Percentiles rank a stretch among this genome's conserved stretches.
Evolutionary conservation across 257 asterid species (phyloP).

Genomic region (Scutellaria barbata): DNA sequence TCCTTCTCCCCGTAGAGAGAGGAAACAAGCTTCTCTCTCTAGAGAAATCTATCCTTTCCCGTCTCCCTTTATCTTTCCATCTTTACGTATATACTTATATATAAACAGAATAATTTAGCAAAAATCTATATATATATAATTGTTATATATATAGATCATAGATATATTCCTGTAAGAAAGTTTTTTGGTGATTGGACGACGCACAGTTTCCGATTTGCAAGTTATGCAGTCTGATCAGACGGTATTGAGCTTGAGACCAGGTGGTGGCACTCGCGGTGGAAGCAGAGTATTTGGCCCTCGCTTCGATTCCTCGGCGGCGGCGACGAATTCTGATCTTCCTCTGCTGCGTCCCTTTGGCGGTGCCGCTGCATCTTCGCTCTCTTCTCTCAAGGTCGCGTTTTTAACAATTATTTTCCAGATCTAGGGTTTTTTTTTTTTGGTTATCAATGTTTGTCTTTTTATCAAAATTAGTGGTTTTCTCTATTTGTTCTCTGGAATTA

Average conservation of each 20-base stretch:
- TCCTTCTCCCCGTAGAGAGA: slow-evolving; percentile 52
- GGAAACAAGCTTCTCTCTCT: slow-evolving; percentile 52
- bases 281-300: slow-evolving; percentile 60
- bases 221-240: slow-evolving; percentile 75
- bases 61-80: slow-evolving; percentile 16
- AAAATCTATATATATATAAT: slow-evolving; percentile 33
- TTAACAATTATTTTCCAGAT: slow-evolving; percentile 37
- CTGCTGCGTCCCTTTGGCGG: slow-evolving; percentile 62
- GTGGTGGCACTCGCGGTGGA: slow-evolving; percentile 71
- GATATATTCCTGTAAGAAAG: slow-evolving; percentile 10
- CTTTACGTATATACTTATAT: slow-evolving; percentile 24
- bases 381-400: slow-evolving; percentile 54
- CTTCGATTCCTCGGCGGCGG: slow-evolving; percentile 49
- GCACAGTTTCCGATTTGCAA: slow-evolving; percentile 43
- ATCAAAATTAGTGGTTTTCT: background rate
- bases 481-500: slow-evolving; percentile 12
- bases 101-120: background rate
- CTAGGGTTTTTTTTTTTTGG: slow-evolving; percentile 43
- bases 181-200: slow-evolving; percentile 42
- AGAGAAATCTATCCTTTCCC: slow-evolving; percentile 7
- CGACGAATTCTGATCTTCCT: slow-evolving; percentile 53
- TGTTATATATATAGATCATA: slow-evolving; percentile 35
- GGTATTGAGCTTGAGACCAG: slow-evolving; percentile 74
- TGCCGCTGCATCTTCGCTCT: slow-evolving; percentile 41
- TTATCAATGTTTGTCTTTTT: background rate